These are phyloP conservation scores for Ascocoryne sarcoides DNA, from an alignment of 2,329 filamentous ascomycete species.

Conservation along the genomic window DNA sequence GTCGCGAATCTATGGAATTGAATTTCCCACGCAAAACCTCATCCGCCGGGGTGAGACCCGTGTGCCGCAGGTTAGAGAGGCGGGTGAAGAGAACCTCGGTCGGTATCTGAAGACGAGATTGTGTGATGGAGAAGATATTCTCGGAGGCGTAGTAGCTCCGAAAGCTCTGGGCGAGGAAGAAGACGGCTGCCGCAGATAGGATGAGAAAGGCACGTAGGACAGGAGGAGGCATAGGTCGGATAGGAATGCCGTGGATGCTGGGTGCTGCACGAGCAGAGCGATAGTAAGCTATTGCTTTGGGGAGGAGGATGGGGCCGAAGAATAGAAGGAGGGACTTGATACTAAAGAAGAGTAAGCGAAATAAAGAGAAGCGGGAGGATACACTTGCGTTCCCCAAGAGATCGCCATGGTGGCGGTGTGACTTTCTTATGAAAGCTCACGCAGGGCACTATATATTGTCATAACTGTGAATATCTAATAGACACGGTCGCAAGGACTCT, in stretches of 20 bases:
- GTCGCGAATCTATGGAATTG: conserved; percentile 59
- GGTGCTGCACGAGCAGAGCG: conserved; percentile 42
- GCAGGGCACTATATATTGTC: too few relatives aligned
- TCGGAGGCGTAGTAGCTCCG: conserved; percentile 61
- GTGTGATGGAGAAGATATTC: conserved; percentile 72
- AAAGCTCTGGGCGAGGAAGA: conserved; percentile 55
- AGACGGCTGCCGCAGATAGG: conserved; percentile 42
- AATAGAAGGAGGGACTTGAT: conserved; percentile 39
- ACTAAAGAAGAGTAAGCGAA: conserved; percentile 24
- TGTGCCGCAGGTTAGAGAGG: conserved; percentile 48
- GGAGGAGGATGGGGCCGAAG: conserved; percentile 63
- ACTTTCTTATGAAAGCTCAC: too few relatives aligned
- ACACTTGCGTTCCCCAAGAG: conserved; percentile 41
- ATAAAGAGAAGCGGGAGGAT: conserved; percentile 26
- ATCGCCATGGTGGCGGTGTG: conserved; percentile 33
- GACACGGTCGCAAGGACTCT: too few relatives aligned
- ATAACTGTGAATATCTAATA: too few relatives aligned
- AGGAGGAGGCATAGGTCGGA: conserved; percentile 45
- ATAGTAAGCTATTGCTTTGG: conserved; percentile 57
- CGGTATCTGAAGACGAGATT: conserved; percentile 78
- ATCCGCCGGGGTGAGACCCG: conserved; percentile 48
- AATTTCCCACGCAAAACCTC: conserved; percentile 59
- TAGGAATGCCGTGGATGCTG: conserved; percentile 35
- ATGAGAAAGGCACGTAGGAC: conserved; percentile 51
- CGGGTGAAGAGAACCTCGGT: conserved; percentile 77